These are phyloP conservation scores for Populus tomentosa DNA, from an alignment of 441 rosid genomes.

Conservation along the genomic window DNA sequence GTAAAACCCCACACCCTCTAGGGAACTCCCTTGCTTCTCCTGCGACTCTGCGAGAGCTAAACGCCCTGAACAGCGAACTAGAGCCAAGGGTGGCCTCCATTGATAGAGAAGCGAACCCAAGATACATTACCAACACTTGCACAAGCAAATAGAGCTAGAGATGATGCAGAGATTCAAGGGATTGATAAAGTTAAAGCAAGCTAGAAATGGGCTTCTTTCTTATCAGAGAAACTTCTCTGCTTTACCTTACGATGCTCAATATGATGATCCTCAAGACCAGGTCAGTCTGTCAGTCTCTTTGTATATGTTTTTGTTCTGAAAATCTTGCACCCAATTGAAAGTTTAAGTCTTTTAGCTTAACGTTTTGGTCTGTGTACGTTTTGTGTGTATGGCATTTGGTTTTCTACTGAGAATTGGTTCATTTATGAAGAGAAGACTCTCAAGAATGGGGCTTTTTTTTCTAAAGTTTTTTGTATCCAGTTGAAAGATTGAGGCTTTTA, in stretches of 20 bases:
- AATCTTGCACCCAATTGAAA: background rate
- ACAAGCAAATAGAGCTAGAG: background rate
- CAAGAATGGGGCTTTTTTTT: conserved; percentile 1
- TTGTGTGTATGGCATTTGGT: background rate
- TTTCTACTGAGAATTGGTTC: background rate
- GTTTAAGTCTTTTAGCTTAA: background rate
- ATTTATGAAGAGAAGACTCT: conserved; percentile 1
- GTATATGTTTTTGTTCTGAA: background rate
- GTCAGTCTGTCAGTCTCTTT: conserved; percentile 22
- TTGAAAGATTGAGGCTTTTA: background rate
- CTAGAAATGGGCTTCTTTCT: conserved; percentile 36
- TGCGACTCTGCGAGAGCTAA: background rate
- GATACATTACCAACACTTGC: background rate
- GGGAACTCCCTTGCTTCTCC: background rate
- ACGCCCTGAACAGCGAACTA: background rate
- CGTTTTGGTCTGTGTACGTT: background rate
- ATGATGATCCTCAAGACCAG: conserved; percentile 60
- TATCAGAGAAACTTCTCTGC: conserved; percentile 55
- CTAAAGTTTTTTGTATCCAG: background rate
- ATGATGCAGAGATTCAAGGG: conserved; percentile 60
- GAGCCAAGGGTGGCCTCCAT: background rate
- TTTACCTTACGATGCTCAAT: conserved; percentile 46
- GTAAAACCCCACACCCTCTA: background rate
- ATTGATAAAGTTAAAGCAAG: conserved; percentile 36
- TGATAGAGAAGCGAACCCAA: background rate